A percentile compares a stretch with the other conserved stretches of the same genome.
Conservation (phyloP, 345 rosid species). For the Citrus cavaleriei region DNA sequence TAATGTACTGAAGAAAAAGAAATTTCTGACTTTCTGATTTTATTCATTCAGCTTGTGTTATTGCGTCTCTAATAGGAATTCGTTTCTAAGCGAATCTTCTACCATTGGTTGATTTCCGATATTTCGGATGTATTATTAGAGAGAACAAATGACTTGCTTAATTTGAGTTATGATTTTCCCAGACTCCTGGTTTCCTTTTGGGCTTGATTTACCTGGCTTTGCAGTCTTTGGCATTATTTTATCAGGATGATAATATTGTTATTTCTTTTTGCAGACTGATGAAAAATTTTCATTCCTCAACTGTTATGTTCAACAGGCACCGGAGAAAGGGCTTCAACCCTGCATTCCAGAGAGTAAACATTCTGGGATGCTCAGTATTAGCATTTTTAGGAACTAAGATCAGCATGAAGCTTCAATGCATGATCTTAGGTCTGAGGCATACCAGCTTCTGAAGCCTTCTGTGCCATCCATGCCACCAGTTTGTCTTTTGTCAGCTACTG, state of each 20-base stretch:
- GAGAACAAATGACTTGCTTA: background rate
- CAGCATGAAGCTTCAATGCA: conserved; percentile 61
- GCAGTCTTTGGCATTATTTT: background rate
- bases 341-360: conserved; percentile 80
- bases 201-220: too few species aligned
- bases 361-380: conserved; percentile 41
- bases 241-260: background rate
- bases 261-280: conserved; percentile 60
- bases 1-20: too few species aligned
- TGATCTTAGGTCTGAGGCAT: conserved; percentile 86
- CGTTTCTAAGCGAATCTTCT: background rate
- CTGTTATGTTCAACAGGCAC: conserved; percentile 44
- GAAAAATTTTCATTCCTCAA: conserved; percentile 70
- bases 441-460: conserved; percentile 74
- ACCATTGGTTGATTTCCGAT: background rate
- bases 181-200: background rate
- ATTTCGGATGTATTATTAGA: background rate
- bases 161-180: background rate
- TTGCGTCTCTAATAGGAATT: background rate
- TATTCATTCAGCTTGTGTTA: background rate
- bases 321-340: conserved; percentile 77
- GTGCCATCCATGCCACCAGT: conserved; percentile 42
- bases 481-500: conserved; percentile 41
- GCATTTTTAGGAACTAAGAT: conserved; percentile 52
- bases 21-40: too few species aligned